phyloP scores from a whole-genome alignment of 129 eudicot genomes.

The Oenanthe sinensis region DNA sequence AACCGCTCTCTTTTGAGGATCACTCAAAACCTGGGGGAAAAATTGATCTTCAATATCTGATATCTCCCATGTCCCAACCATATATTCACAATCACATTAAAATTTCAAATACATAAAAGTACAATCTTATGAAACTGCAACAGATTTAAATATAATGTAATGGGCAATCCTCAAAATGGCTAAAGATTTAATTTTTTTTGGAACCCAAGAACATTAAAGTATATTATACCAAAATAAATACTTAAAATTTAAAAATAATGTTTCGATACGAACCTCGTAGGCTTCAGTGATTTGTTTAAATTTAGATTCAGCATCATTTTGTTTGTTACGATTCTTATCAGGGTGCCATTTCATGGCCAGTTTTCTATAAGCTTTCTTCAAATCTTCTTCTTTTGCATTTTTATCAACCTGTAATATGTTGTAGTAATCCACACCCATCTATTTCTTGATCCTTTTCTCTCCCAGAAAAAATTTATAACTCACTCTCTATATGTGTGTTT shows the following conservation, averaged over 20 bases:
- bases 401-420: conserved; percentile 56
- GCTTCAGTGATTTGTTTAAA: conserved; percentile 81
- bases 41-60: conserved; percentile 3
- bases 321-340: conserved; percentile 66
- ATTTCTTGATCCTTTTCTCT: background rate
- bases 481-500: background rate
- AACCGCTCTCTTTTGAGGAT: conserved; percentile 61
- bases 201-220: background rate
- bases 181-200: background rate
- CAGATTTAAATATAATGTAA: background rate
- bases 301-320: conserved; percentile 79
- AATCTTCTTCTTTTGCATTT: conserved; percentile 59
- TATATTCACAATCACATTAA: background rate
- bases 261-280: conserved; percentile 31
- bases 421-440: conserved; percentile 80
- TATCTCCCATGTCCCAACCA: conserved; percentile 3
- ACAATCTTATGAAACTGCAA: background rate
- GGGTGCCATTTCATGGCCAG: conserved; percentile 94
- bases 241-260: background rate
- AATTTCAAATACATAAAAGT: background rate
- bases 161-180: background rate
- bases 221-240: background rate
- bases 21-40: conserved; percentile 62
- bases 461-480: background rate
- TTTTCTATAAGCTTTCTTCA: conserved; percentile 70